These are phyloP conservation scores for Vinca major DNA, from an alignment of 305 asterid genomes.

Conservation along the genomic window DNA sequence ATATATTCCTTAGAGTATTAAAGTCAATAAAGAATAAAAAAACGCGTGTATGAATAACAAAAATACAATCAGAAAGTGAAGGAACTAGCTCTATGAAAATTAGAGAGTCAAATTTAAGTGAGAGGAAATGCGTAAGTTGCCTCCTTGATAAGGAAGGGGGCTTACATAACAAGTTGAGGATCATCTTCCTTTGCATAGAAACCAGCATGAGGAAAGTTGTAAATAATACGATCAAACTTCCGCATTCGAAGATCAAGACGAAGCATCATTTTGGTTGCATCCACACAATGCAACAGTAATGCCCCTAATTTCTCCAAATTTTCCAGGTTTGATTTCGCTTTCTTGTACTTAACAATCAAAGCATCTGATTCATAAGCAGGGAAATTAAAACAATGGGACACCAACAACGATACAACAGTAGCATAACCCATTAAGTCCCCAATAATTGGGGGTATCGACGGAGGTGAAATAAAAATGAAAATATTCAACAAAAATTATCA, in stretches of 20 bases:
- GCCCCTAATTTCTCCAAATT: constrained; percentile 32
- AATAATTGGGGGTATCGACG: too few relatives aligned
- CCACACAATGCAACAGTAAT: constrained; percentile 35
- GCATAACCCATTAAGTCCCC: too few relatives aligned
- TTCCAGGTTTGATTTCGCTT: constrained; percentile 23
- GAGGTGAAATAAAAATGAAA: not conserved
- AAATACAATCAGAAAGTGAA: not conserved
- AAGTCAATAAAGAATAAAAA: too few relatives aligned
- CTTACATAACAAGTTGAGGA: constrained; percentile 25
- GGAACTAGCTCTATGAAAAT: not conserved
- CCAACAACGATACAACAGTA: too few relatives aligned
- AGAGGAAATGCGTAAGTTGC: not conserved
- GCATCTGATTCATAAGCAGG: constrained; percentile 6
- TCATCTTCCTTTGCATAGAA: constrained; percentile 34
- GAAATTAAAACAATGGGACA: not conserved
- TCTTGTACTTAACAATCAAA: constrained; percentile 2
- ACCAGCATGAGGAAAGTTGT: constrained; percentile 71
- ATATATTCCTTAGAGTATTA: not conserved
- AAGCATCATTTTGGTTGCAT: constrained; percentile 38
- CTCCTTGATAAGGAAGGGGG: not conserved
- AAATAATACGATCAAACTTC: constrained; percentile 45
- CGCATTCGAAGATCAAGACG: constrained; percentile 20
- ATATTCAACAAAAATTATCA: not conserved
- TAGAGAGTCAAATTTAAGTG: not conserved
- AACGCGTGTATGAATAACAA: not conserved